These are phyloP conservation scores for Sporisorium scitamineum DNA, from an alignment of 1,284 basidiomycete species.

Conservation along the genomic window DNA sequence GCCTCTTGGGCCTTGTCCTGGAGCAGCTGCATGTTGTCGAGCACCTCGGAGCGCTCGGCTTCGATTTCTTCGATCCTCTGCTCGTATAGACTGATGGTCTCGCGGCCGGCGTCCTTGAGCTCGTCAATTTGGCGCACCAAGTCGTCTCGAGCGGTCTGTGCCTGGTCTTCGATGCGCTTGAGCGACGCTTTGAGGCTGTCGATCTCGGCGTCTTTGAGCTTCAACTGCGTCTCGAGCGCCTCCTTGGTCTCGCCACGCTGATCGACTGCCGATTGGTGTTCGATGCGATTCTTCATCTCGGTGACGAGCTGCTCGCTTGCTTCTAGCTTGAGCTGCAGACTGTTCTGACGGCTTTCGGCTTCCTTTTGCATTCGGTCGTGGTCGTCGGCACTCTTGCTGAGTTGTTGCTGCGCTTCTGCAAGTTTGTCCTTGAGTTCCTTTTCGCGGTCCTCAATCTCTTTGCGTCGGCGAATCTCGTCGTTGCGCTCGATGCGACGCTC, in stretches of 20 bases:
- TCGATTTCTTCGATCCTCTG: constrained; percentile 48
- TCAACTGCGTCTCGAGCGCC: constrained; percentile 47
- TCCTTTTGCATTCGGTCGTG: constrained; percentile 72
- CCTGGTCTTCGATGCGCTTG: constrained; percentile 56
- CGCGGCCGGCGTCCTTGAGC: constrained; percentile 83
- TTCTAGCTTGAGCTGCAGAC: constrained; percentile 48
- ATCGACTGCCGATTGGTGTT: constrained; percentile 42
- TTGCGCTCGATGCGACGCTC: constrained; percentile 54
- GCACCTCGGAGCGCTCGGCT: constrained; percentile 66
- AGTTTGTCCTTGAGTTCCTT: constrained; percentile 42
- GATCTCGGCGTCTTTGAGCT: constrained; percentile 60
- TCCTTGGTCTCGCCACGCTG: constrained; percentile 42
- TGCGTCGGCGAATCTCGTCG: constrained; percentile 61
- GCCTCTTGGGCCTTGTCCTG: constrained; percentile 83
- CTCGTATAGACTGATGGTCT: constrained; percentile 68
- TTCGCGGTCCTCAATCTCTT: constrained; percentile 53
- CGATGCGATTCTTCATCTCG: constrained; percentile 37
- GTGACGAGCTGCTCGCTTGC: constrained; percentile 49
- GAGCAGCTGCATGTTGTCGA: constrained; percentile 52
- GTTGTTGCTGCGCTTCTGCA: constrained; percentile 61
- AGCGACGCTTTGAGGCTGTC: constrained; percentile 56
- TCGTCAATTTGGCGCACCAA: constrained; percentile 77
- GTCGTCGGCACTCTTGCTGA: constrained; percentile 72
- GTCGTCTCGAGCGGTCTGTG: constrained; percentile 54
- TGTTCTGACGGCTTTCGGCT: constrained; percentile 40